phyloP scores from a whole-genome alignment of 352 stramenopile genomes.

The Achlya hypogyna region DNA sequence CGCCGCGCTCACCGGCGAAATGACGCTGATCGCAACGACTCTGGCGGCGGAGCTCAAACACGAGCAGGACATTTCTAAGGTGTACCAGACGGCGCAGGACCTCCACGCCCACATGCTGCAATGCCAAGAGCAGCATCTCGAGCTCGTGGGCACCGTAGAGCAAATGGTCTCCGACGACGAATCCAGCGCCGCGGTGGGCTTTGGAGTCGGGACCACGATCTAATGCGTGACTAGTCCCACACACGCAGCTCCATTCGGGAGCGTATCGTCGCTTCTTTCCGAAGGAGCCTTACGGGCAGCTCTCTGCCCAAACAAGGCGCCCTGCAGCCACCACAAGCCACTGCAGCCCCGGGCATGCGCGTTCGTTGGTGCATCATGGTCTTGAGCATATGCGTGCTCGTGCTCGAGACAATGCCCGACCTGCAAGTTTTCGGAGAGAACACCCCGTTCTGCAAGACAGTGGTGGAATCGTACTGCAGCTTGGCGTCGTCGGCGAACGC shows the following conservation, averaged over 20 bases:
- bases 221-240: background rate
- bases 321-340: background rate
- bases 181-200: slow-evolving; percentile 20
- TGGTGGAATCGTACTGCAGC: slow-evolving; percentile 45
- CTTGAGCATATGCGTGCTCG: slow-evolving; percentile 63
- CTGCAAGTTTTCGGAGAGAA: slow-evolving; percentile 57
- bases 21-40: slow-evolving; percentile 55
- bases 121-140: slow-evolving; percentile 42
- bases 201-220: background rate
- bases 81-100: slow-evolving; percentile 47
- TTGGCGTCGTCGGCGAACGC: slow-evolving; percentile 23
- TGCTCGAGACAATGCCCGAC: slow-evolving; percentile 72
- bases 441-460: slow-evolving; percentile 49
- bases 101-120: slow-evolving; percentile 38
- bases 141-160: slow-evolving; percentile 46
- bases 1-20: slow-evolving; percentile 48
- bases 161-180: slow-evolving; percentile 55
- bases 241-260: background rate
- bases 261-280: slow-evolving; percentile 9
- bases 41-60: slow-evolving; percentile 33
- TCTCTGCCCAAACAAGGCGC: background rate
- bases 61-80: slow-evolving; percentile 33
- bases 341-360: slow-evolving; percentile 28
- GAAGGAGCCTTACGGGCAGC: background rate
- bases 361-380: slow-evolving; percentile 57